A percentile compares a stretch with the other conserved stretches of the same genome.
These are phyloP conservation scores for Lodderomyces margitis DNA, from an alignment of 1,139 yeast genomes.

Conservation along the genomic window DNA sequence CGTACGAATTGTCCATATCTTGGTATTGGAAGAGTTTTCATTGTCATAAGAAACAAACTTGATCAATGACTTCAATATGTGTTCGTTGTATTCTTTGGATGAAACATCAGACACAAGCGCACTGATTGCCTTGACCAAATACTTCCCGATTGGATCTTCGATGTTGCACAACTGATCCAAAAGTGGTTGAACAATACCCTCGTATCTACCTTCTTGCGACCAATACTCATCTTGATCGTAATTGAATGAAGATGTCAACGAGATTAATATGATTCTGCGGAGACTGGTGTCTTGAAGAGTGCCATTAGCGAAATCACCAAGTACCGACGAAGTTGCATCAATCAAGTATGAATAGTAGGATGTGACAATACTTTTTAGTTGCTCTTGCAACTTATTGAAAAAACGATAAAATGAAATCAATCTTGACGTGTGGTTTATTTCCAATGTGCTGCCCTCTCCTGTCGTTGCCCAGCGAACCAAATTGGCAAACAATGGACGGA, in stretches of 20 bases:
- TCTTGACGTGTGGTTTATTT: conserved; percentile 50
- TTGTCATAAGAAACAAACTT: conserved; percentile 36
- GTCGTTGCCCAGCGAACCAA: conserved; percentile 92
- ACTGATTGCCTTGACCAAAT: conserved; percentile 76
- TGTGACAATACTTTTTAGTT: conserved; percentile 82
- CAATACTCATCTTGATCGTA: conserved; percentile 93
- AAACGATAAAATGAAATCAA: conserved; percentile 79
- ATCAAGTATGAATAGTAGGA: conserved; percentile 81
- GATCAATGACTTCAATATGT: conserved; percentile 39
- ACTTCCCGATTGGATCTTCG: conserved; percentile 70
- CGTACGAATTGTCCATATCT: conserved; percentile 80
- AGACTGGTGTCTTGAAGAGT: conserved; percentile 49
- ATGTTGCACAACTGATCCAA: conserved; percentile 63
- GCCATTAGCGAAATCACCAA: conserved; percentile 45
- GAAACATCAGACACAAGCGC: conserved; percentile 72
- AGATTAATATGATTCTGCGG: conserved; percentile 68
- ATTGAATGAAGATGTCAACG: conserved; percentile 76
- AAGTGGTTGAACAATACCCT: conserved; percentile 59
- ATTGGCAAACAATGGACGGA: conserved; percentile 87
- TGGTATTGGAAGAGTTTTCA: conserved; percentile 39
- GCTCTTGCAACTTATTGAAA: conserved; percentile 79
- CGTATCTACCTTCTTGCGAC: conserved; percentile 86
- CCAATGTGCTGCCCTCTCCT: conserved; percentile 61
- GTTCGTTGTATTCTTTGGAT: conserved; percentile 77
- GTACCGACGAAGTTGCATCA: conserved; percentile 62